These are phyloP conservation scores for Talaromyces sp. DNA, from an alignment of 2,329 filamentous ascomycete species.

Conservation along the genomic window DNA sequence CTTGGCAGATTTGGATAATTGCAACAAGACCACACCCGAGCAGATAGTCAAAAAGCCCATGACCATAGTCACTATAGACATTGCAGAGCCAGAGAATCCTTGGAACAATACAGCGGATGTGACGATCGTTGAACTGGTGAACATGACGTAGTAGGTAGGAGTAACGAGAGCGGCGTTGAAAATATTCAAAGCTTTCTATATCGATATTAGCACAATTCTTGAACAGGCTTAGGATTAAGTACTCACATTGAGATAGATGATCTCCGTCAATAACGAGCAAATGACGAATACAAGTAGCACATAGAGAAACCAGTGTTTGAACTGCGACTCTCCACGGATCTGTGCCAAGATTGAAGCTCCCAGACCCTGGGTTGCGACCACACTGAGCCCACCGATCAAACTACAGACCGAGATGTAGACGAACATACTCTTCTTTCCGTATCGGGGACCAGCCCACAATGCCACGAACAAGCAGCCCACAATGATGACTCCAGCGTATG, in stretches of 20 bases:
- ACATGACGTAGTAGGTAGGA: conserved; percentile 98
- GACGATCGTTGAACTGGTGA: conserved; percentile 92
- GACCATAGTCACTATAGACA: conserved; percentile 81
- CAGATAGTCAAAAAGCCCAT: conserved; percentile 94
- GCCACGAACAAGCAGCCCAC: conserved; percentile 69
- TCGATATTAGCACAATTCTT: background rate
- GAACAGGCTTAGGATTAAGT: background rate
- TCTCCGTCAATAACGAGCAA: conserved; percentile 83
- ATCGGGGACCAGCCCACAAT: conserved; percentile 77
- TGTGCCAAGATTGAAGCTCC: conserved; percentile 89
- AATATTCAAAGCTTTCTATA: conserved; percentile 92
- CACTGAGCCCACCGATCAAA: conserved; percentile 87
- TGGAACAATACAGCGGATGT: conserved; percentile 89
- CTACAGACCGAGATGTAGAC: conserved; percentile 97
- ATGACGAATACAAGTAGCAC: conserved; percentile 88
- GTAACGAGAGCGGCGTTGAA: conserved; percentile 97
- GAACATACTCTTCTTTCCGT: conserved; percentile 95
- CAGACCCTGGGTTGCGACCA: conserved; percentile 89
- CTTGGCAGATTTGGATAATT: conserved; percentile 97
- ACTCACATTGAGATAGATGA: conserved; percentile 91
- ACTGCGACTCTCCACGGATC: conserved; percentile 76
- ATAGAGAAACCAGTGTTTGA: conserved; percentile 97
- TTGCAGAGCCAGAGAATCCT: conserved; percentile 83
- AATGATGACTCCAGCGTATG: conserved; percentile 79
- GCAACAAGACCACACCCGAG: conserved; percentile 82